Base-by-base conservation (phyloP, 2,329 filamentous ascomycete species). In the Cadophora luteo-olivacea region DNA sequence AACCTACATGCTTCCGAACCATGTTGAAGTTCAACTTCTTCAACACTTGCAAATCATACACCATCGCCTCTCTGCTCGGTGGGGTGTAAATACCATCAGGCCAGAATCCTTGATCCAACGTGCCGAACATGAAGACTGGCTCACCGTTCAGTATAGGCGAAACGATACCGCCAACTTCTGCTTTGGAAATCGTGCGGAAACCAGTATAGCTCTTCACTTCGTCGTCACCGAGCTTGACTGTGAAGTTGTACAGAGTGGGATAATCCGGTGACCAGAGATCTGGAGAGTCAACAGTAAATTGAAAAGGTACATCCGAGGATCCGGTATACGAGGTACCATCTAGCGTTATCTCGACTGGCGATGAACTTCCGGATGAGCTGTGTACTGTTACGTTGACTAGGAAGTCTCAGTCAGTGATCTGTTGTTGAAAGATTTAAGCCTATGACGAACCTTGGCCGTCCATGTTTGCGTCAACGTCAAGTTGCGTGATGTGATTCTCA, bases 31-130 rank as follows among this genome's bases (percentile, higher is more conserved):
- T 90, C 1, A 92, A 81, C 1, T 81, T 79, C 79, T 92, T 92
- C 66, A 92, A 78, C 4, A 87, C 79, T 68, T 90, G 75, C 14
- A 93, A 75, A 72, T 92, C 91, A 65, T 84, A 91, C 0, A 87
- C 80, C 88, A 92, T 90, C 0, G 90, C 90, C 70, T 92, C 89
- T 3, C 83, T 80, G 9, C 83, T 91, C 0, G 90, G 91, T 0
- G 91, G 85, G 0, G 85, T 85, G 75, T 92, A 86, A 3, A 92
- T 80, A 0, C 90, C 90, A 74, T 92, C 90, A 0, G 89, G 90
- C 90, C 89, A 92, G 77, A 83, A 91, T 0, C 90, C 90, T 73
- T 92, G 90, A 67, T 92, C 90, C 0, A 92, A 81, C 0, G 89
- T 90, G 3, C 89, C 89, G 63, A 92, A 90, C 52, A 86, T 82